phyloP scores from a whole-genome alignment of 345 rosid genomes.

The Bruguiera parviflora region DNA sequence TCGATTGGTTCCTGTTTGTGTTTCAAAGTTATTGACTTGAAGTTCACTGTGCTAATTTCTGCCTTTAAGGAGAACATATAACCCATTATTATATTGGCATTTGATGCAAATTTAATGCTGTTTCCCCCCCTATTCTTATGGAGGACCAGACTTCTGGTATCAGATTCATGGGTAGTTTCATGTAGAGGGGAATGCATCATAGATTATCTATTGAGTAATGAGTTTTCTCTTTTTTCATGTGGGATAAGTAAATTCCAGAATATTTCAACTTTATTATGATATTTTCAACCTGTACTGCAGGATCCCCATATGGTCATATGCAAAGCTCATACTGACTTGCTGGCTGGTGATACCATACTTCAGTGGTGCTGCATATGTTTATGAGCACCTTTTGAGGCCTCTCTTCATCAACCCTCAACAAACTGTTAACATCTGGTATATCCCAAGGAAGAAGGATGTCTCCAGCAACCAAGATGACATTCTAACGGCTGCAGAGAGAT shows the following conservation, averaged over 20 bases:
- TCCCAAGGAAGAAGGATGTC: slow-evolving; percentile 71
- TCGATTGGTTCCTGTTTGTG: too few relatives aligned
- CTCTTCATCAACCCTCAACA: slow-evolving; percentile 60
- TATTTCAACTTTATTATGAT: neutral
- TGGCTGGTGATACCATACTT: slow-evolving; percentile 96
- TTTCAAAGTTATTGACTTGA: neutral
- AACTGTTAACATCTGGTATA: slow-evolving; percentile 87
- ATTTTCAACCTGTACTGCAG: slow-evolving; percentile 35
- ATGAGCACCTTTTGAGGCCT: slow-evolving; percentile 81
- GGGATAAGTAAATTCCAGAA: neutral
- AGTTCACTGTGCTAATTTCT: neutral
- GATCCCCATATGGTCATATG: slow-evolving; percentile 85
- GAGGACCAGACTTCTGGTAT: neutral
- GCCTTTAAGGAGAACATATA: neutral
- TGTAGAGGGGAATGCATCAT: neutral
- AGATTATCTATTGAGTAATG: neutral
- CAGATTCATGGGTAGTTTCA: neutral
- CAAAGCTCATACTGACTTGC: slow-evolving; percentile 78
- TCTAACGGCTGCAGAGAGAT: slow-evolving; percentile 82
- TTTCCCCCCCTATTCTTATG: neutral
- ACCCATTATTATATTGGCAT: neutral
- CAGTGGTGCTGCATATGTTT: slow-evolving; percentile 92
- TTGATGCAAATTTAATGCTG: neutral
- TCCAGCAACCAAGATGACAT: slow-evolving; percentile 65
- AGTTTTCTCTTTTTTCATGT: neutral